Evolutionary conservation across 2,329 filamentous ascomycete species (phyloP), one percentile per base, ranked within the genome.

Genomic region (Fusarium anthophilum): DNA sequence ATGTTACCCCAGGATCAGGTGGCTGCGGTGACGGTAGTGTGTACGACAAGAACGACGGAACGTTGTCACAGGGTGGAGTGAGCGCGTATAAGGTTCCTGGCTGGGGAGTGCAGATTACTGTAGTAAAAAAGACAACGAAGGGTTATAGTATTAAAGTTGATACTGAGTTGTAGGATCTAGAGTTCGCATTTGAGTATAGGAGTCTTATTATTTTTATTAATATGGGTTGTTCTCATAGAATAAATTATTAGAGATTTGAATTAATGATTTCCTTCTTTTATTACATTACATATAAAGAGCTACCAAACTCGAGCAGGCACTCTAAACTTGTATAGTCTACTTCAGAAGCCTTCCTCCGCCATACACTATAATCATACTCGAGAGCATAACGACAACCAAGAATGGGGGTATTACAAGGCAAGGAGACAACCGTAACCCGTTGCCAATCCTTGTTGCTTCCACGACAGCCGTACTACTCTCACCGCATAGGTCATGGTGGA

Each of bases 41-140:
- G 8, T 63, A 51, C 28, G 71, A 78, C 50, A 63, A 82, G 10
- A 81, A 83, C 47, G 82, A 82, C 43, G 81, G 77, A 13, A 77
- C 80, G 5, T 62, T 83, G 50, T 74, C 68, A 10, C 35, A 38
- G 2, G 48, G 45, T 15, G 38, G 54, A 15, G 38, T 20, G n/a
- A 62, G 48, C 22, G 30, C 32, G 15, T 70, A 70, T 30, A 51
- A 54, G 10, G 55, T 73, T 8, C 56, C 60, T 13, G 71, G 55
- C 35, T 76, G 71, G 71, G 74, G 66, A 8, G 35, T 76, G 12
- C 68, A 44, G 30, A 57, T 76, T 6, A 67, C 56, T n/a, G 5
- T 76, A 17, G 13, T 74, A 11, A 48, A 63, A 6, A 28, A 60
- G 12, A 41, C 54, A 8, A 17, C 11, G n/a, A 30, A 32, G 15